Conservation (phyloP, 2,329 filamentous ascomycete species). For the Pseudopithomyces maydicus region DNA sequence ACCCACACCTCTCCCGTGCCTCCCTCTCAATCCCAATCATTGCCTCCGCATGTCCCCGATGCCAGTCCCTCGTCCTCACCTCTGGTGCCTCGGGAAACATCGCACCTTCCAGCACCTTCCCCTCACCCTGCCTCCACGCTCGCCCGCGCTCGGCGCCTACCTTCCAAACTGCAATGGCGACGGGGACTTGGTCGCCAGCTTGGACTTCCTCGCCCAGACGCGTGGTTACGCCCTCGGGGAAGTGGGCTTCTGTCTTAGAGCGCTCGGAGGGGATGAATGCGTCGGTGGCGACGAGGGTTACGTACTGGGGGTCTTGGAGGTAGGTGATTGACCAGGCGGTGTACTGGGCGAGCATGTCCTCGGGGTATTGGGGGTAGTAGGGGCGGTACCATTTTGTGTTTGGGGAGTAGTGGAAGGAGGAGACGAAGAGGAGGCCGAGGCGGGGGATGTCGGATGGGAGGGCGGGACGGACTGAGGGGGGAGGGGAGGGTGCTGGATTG, state of each 20-base stretch:
- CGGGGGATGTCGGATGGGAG: not conserved
- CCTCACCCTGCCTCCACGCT: not conserved
- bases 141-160: not conserved
- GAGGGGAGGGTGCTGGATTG: not conserved
- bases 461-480: not conserved
- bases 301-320: not conserved
- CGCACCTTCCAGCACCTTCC: not conserved
- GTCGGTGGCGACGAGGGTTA: not conserved
- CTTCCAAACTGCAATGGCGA: not conserved
- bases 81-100: not conserved
- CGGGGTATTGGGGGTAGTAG: not conserved
- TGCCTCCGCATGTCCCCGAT: not conserved
- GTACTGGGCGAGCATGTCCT: not conserved
- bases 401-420: constrained; percentile 2
- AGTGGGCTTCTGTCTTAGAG: not conserved
- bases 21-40: not conserved
- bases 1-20: not conserved
- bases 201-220: not conserved
- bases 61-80: not conserved
- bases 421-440: not conserved
- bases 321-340: not conserved
- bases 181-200: not conserved
- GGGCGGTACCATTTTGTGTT: not conserved
- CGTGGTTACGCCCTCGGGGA: not conserved
- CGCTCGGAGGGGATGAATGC: not conserved